phyloP scores from a whole-genome alignment of 2,329 filamentous ascomycete species.

The Annulohypoxylon truncatum region DNA sequence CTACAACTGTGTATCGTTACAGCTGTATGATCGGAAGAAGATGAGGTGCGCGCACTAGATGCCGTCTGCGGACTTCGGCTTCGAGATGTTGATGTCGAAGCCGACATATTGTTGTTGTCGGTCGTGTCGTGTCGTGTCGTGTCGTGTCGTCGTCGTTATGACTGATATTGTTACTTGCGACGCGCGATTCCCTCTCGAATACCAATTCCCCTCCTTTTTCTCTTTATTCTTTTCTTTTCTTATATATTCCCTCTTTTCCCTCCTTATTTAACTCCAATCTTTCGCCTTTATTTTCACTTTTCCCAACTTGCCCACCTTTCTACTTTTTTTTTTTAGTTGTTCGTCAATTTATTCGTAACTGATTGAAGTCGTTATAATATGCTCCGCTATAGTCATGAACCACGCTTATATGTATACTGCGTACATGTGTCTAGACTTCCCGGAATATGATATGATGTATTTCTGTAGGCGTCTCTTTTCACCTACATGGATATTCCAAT shows the following conservation, averaged over 20 bases:
- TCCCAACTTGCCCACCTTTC: neutral
- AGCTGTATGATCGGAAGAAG: constrained; percentile 25
- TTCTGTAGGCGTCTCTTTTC: neutral
- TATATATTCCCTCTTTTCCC: neutral
- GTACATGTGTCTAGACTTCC: neutral
- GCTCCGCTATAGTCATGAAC: constrained; percentile 7
- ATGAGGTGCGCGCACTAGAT: constrained; percentile 34
- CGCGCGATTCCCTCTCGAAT: neutral
- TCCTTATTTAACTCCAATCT: neutral
- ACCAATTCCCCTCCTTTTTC: neutral
- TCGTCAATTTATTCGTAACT: neutral
- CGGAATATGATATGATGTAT: neutral
- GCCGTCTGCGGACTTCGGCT: constrained; percentile 40
- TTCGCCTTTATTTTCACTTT: neutral
- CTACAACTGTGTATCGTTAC: constrained; percentile 34
- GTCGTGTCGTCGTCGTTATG: neutral
- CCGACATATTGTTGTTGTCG: constrained; percentile 24
- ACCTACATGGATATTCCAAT: neutral
- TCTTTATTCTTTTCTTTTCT: neutral
- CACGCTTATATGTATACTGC: neutral
- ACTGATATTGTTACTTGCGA: constrained; percentile 3
- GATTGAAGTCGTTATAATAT: constrained; percentile 1
- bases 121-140: constrained; percentile 3
- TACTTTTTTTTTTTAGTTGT: neutral
- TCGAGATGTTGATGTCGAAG: constrained; percentile 35